Base-by-base conservation (phyloP, 495 filamentous ascomycete genomes). In the Stereocaulon alpinum region DNA sequence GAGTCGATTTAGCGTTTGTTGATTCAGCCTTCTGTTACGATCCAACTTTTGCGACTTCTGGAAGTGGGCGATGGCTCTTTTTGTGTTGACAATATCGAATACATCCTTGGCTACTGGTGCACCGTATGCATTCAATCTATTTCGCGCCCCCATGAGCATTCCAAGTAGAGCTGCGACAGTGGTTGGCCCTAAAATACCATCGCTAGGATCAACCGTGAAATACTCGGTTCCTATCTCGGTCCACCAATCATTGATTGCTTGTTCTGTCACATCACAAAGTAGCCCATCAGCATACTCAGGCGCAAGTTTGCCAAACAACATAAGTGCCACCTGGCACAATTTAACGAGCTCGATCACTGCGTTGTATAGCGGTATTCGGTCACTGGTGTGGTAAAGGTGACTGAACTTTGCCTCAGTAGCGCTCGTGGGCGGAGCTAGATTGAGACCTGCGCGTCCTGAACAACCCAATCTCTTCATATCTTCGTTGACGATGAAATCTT, bases 201-300 rank as follows among this genome's bases (percentile, higher is more conserved):
- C 94, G 22, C 83, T 87, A 2, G 93, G 94, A 70, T 97, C 94
- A 22, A 89, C 77, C 58, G 88, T 94, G 72, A 91, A 95, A 60
- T 88, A 80, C 49, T 96, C 91, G 0, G 86, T 86, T 4, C 94
- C 93, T 45, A 96, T 86, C 64, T 96, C 89, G 3, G 86, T 83
- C 93, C 93, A 98, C 93, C 94, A 98, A 70, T 96, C 88, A 63
- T 83, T 86, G 66, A 98, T 84, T 4, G 91, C 89, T 59, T 79
- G 83, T 66, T 98, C 93, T 0, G 93, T 98, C 17, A 91, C 74
- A 73, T 98, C 93, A 66, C 93, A 98, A 14, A 98, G 79, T 32
- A 96, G 70, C 2, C 93, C 93, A 68, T 98, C 93, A 29, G 88
- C 89, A 67, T 95, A 97, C 61, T 88, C 88, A n/a, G 85, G 81